These are phyloP conservation scores for Xylaria sp. DNA, from an alignment of 2,329 filamentous ascomycete species.

Conservation along the genomic window DNA sequence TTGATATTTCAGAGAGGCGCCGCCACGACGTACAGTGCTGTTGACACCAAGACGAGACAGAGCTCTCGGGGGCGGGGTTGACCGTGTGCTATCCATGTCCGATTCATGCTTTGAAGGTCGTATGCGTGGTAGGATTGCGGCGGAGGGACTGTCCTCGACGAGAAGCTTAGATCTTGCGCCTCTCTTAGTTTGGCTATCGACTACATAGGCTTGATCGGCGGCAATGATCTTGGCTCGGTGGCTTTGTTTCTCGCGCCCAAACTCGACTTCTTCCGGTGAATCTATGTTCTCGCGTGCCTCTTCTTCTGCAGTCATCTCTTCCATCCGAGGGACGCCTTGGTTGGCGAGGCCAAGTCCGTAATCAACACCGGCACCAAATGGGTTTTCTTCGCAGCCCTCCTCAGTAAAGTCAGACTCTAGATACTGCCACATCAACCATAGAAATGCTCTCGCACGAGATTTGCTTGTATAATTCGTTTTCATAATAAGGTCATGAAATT, in stretches of 20 bases:
- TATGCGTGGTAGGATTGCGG: slow-evolving; percentile 70
- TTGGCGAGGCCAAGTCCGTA: slow-evolving; percentile 73
- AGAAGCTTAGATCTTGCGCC: slow-evolving; percentile 53
- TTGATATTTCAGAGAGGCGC: slow-evolving; percentile 67
- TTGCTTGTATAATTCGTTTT: slow-evolving; percentile 82
- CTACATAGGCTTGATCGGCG: slow-evolving; percentile 77
- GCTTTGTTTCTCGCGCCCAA: slow-evolving; percentile 68
- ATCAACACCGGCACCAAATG: slow-evolving; percentile 80
- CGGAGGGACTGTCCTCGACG: slow-evolving; percentile 64
- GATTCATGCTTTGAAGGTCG: slow-evolving; percentile 71
- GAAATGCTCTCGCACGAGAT: slow-evolving; percentile 86
- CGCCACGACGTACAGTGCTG: slow-evolving; percentile 57
- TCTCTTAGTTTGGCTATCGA: slow-evolving; percentile 69
- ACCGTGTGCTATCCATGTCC: slow-evolving; percentile 64
- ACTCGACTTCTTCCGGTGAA: slow-evolving; percentile 60
- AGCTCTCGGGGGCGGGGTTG: slow-evolving; percentile 62
- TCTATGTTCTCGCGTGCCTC: slow-evolving; percentile 79
- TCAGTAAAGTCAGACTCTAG: slow-evolving; percentile 94
- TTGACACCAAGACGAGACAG: slow-evolving; percentile 52
- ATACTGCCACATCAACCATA: slow-evolving; percentile 99
- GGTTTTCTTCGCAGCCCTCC: slow-evolving; percentile 88
- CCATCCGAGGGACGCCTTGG: slow-evolving; percentile 75
- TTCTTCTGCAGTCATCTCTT: slow-evolving; percentile 73
- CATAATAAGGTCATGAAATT: slow-evolving; percentile 98
- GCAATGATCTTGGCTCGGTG: slow-evolving; percentile 80